Evolutionary conservation across 2,329 filamentous ascomycete species (phyloP), one percentile per base, ranked within the genome.

Genomic region (Fusarium neocosmosporiellum): DNA sequence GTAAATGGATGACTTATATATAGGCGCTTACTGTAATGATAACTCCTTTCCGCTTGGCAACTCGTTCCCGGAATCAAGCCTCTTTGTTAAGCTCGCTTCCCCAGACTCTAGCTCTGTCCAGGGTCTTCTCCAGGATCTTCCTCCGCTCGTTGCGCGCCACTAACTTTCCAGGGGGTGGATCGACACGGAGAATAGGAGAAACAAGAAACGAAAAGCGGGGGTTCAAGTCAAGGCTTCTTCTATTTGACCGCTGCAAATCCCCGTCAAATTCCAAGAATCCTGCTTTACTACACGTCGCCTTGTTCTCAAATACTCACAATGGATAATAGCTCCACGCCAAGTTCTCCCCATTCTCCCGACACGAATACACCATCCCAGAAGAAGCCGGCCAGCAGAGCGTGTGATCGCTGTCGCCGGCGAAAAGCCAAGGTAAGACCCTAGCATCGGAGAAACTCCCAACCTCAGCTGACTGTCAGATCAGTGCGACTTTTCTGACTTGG

Each of bases 321-420:
- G 70, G 58, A 60, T 2, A 55, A 41, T n/a, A 66, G 70, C 65
- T 68, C 67, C 75, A 70, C 65, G 50, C 68, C 73, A 33, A 63
- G 62, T 43, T 72, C 72, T 53, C 67, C 74, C 39, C 67, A 67
- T 33, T 69, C 71, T 29, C 70, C 67, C n/a, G 54, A 61, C 37
- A 37, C 69, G 33, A 66, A 67, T 29, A 59, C 63, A 1, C 66
- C 66, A 50, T 59, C 66, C 24, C 71, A 73, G 22, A 70, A 76
- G 29, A 65, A 72, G 55, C 67, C 75, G 33, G 70, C 73, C 34
- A 77, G 70, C 54, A 72, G 80, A 75, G 80, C 80, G 2, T 82
- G 80, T 72, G 81, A 82, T 67, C 79, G 81, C 6, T 82, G 81
- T 50, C 80, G 81, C 24, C 80, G 77, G 69, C 77, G 81, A 71